Conservation (phyloP, 257 asterid genomes). For the Nicotiana tomentosiformis region DNA sequence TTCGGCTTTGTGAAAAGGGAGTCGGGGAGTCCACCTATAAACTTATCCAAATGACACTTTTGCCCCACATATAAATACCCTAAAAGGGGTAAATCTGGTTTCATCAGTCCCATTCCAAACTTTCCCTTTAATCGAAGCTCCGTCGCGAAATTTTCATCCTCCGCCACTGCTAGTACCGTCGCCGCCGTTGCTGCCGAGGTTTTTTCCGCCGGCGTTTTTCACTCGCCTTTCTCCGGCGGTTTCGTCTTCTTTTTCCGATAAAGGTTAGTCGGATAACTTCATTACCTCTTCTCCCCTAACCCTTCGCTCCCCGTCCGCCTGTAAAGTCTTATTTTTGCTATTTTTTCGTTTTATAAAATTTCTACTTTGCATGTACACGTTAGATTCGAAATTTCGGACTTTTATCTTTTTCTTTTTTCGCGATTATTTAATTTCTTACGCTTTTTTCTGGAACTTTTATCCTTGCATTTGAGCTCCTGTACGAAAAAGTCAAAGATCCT, state of each 20-base stretch:
- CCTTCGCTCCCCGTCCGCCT: neutral
- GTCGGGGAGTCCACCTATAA: neutral
- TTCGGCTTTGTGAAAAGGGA: neutral
- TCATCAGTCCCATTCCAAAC: neutral
- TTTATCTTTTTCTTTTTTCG: neutral
- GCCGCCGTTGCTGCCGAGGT: neutral
- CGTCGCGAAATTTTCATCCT: neutral
- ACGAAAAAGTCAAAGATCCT: neutral
- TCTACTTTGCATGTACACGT: neutral
- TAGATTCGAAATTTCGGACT: neutral
- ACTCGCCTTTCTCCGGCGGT: neutral
- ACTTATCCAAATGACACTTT: neutral
- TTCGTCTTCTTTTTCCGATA: neutral
- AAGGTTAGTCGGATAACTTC: neutral
- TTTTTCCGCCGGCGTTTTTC: neutral
- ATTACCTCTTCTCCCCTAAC: neutral
- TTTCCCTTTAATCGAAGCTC: conserved; percentile 2
- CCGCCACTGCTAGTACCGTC: neutral
- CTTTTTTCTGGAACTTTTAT: neutral
- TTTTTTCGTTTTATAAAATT: neutral
- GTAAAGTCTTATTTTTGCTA: neutral
- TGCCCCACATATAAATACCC: neutral
- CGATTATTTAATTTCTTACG: neutral
- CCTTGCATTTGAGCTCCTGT: neutral
- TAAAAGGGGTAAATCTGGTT: neutral